Base-by-base conservation (phyloP, 306 rosid genomes). In the Quercus engelmannii region DNA sequence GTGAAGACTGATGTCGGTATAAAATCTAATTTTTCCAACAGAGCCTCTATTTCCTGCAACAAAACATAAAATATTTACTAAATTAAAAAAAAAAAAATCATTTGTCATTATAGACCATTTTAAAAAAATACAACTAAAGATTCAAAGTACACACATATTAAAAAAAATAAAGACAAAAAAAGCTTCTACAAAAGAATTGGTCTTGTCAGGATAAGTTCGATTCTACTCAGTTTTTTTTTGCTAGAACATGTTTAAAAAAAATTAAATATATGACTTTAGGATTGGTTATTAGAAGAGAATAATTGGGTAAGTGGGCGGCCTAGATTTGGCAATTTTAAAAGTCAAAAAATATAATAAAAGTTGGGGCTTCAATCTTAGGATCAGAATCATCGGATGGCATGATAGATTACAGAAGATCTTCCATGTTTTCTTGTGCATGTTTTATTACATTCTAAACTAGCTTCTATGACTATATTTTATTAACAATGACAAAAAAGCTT, bases 1-100 rank as follows among this genome's bases (percentile, higher is more conserved):
- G 94, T 90, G 88, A 95, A 95, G 73, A 91, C 91, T 43, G 98
- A 83, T 57, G 86, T 71, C 15, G 89, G 86, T 65, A 95, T 91
- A 63, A 90, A 95, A 74, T 90, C 76, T 55, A 95, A 67, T 85
- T 87, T 85, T 68, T 74, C 83, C 81, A 95, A 51, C 74, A 95
- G 69, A 18, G 30, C 78, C 83, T 89, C 82, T 56, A 90, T 84
- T 79, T 93, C 98, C 99, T 94, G 91, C 75, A 72, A 20, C 71
- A 13, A 12, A 49, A 49, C 54, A 49, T 13, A 49, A 49, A 49
- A 49, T 12, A 41, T 41, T 41, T 8, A 41, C 46, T 41, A 46
- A 54, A 54, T n/a, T 43, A 43, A 49, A 64, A 21, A 64, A 56
- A 20, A 64, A 64, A 25, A 21, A 12, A 12, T 56, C 41, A 43